Base-by-base conservation (phyloP, 352 stramenopile species). In the Globisporangium megalacanthum region DNA sequence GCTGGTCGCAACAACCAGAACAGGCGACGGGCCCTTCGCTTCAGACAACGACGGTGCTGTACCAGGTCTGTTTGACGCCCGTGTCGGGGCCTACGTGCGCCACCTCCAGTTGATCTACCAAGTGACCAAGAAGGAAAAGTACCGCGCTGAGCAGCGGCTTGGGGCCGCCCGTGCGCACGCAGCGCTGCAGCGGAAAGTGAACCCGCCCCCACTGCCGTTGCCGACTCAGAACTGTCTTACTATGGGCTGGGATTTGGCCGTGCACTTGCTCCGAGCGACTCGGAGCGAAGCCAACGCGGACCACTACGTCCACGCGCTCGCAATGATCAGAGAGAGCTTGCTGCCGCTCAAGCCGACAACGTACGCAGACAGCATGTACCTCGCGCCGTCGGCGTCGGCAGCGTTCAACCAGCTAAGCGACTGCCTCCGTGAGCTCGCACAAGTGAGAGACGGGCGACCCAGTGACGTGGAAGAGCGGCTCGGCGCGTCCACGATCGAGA, bases 301-400 rank as follows among this genome's bases (percentile, higher is more conserved):
- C 15, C 76, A 89, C 54, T 95, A 95, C 46, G 53, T 85, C 20
- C 64, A 69, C 39, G 83, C 85, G 11, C 62, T 95, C 8, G 69
- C 86, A 20, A 87, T 91, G 79, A 69, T 95, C 29, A 87, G 88
- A 56, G 62, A 83, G 29, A 88, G 75, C 36, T 36, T 95, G 29
- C 61, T 73, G 25, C 50, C 75, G 14, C 61, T 95, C 25, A 95
- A 95, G 52, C 83, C 85, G 0, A 91, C 82, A 31, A 69, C 80
- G 9, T 95, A 95, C 52, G 63, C 83, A 0, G 85, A 95, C 52
- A 88, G 81, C 54, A 88, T 90, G 76, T 95, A 95, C 55, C 65
- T 95, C 15, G 78, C 83, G 0, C 81, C 80, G 14, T 92, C 83
- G 0, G 83, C 83, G 4, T 78, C 79, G 10, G 63, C 73, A 17